A percentile compares a stretch with the other conserved stretches of the same genome.
phyloP scores from a whole-genome alignment of 805 yeast species.

The Clavispora carvajalis region DNA sequence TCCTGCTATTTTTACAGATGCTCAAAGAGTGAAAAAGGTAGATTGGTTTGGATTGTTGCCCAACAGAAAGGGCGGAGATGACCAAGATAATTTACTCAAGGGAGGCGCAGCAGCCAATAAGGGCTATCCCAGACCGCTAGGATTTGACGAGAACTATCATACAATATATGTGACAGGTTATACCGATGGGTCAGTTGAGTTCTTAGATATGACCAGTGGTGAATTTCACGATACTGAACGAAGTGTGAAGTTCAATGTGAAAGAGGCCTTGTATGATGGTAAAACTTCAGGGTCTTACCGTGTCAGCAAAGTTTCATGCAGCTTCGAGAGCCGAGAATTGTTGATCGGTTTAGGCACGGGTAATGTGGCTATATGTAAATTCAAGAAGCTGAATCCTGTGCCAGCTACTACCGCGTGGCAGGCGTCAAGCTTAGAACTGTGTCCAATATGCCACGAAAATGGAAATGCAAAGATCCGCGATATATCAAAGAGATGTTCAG shows the following conservation, averaged over 20 bases:
- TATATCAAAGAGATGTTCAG: slow-evolving; percentile 51
- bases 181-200: slow-evolving; percentile 72
- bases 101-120: slow-evolving; percentile 73
- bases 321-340: slow-evolving; percentile 72
- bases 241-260: slow-evolving; percentile 28
- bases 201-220: slow-evolving; percentile 79
- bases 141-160: slow-evolving; percentile 38
- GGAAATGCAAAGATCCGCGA: slow-evolving; percentile 40
- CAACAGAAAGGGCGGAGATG: slow-evolving; percentile 26
- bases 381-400: slow-evolving; percentile 35
- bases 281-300: slow-evolving; percentile 33
- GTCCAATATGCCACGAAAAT: slow-evolving; percentile 28
- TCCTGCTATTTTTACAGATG: slow-evolving; percentile 50
- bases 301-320: slow-evolving; percentile 61
- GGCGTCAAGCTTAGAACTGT: slow-evolving; percentile 22
- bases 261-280: slow-evolving; percentile 27
- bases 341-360: slow-evolving; percentile 65
- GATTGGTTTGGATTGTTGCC: slow-evolving; percentile 78
- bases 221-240: slow-evolving; percentile 41
- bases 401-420: slow-evolving; percentile 16
- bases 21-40: slow-evolving; percentile 49
- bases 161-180: slow-evolving; percentile 75
- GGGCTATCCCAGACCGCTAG: slow-evolving; percentile 25
- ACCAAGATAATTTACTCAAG: slow-evolving; percentile 40
- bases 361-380: slow-evolving; percentile 70